These are phyloP conservation scores for Amoebophrya sp. DNA, from an alignment of 169 alveolate genomes.

Conservation along the genomic window DNA sequence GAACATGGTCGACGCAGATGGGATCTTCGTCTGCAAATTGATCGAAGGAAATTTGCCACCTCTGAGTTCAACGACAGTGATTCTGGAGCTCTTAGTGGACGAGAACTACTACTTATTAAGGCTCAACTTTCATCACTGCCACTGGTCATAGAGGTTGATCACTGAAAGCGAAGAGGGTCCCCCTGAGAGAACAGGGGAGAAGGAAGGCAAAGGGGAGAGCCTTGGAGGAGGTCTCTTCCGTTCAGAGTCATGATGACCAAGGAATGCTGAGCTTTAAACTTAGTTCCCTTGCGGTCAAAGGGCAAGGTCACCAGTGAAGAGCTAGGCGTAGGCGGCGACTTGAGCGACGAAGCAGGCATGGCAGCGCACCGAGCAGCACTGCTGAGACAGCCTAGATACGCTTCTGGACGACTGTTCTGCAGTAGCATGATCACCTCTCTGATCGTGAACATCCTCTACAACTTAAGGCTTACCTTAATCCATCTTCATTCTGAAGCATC, in stretches of 20 bases:
- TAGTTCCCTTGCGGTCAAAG: neutral
- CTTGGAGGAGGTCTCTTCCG: too few species aligned
- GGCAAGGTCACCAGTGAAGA: neutral
- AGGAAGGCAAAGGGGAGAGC: too few species aligned
- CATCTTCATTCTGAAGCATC: neutral
- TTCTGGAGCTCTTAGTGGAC: neutral
- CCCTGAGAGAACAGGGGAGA: too few species aligned
- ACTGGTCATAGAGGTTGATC: too few species aligned
- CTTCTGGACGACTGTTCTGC: neutral
- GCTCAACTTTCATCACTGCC: too few species aligned
- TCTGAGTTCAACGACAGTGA: neutral
- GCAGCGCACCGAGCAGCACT: neutral
- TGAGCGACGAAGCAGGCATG: neutral
- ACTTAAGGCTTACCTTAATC: neutral
- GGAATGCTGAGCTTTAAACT: too few species aligned
- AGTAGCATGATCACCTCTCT: neutral
- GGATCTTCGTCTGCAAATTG: neutral
- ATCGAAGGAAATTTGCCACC: neutral
- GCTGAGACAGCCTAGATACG: neutral
- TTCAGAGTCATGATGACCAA: too few species aligned
- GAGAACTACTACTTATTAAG: neutral
- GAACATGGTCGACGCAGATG: neutral
- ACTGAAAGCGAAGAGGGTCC: too few species aligned
- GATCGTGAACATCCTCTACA: neutral
- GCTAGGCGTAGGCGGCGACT: neutral